phyloP scores from a whole-genome alignment of 768 basidiomycete species.

The Collybia nuda region DNA sequence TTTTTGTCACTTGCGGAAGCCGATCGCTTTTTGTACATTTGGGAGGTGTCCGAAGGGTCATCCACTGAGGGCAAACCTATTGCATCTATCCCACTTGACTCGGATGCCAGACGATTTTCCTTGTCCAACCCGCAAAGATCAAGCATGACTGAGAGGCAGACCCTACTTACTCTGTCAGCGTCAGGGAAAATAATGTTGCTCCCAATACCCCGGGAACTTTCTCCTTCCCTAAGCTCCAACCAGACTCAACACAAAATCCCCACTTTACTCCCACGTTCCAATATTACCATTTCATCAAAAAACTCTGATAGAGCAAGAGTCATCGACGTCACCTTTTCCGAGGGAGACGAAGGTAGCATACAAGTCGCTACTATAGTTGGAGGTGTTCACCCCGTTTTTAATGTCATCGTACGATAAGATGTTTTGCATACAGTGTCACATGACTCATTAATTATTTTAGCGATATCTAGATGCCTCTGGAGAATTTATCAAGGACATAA shows the following conservation, averaged over 20 bases:
- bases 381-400: slow-evolving; percentile 60
- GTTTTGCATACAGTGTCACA: slow-evolving; percentile 1
- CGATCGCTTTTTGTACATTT: slow-evolving; percentile 63
- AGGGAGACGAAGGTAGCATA: slow-evolving; percentile 39
- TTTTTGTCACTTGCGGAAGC: slow-evolving; percentile 63
- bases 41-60: slow-evolving; percentile 47
- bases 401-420: slow-evolving; percentile 49
- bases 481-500: slow-evolving; percentile 50
- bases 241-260: slow-evolving; percentile 45
- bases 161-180: slow-evolving; percentile 54
- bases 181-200: slow-evolving; percentile 61
- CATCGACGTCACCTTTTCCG: slow-evolving; percentile 46
- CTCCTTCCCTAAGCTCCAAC: slow-evolving; percentile 35
- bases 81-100: slow-evolving; percentile 64
- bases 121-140: slow-evolving; percentile 27
- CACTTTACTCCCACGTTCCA: slow-evolving; percentile 54
- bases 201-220: slow-evolving; percentile 48
- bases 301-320: slow-evolving; percentile 33
- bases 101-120: slow-evolving; percentile 51
- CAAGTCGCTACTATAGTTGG: slow-evolving; percentile 54
- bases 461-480: slow-evolving; percentile 54
- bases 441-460: slow-evolving; percentile 28
- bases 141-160: slow-evolving; percentile 23
- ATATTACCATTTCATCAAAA: slow-evolving; percentile 39
- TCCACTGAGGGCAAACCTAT: slow-evolving; percentile 49